Percentiles rank a stretch among this genome's conserved stretches.
Conservation (phyloP, 306 rosid species). For the Quercus ilex region DNA sequence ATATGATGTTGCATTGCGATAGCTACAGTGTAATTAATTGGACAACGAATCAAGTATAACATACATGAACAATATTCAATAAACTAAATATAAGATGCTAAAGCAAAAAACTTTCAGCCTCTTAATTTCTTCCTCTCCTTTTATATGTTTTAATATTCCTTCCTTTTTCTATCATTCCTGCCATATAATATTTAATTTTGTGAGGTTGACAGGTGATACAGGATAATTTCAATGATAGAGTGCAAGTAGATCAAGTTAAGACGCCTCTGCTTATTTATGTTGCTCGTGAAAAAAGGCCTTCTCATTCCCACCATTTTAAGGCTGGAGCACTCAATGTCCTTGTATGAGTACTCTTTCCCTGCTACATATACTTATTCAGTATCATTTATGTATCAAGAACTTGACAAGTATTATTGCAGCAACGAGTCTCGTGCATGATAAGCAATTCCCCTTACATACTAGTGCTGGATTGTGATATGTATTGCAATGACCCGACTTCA, state of each 20-base stretch:
- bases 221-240: conserved; percentile 1
- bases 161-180: too few species aligned
- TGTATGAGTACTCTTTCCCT: conserved; percentile 23
- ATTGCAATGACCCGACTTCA: conserved; percentile 63
- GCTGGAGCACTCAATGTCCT: conserved; percentile 46
- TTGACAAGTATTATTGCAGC: conserved; percentile 39
- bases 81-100: too few species aligned
- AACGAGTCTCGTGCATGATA: conserved; percentile 56
- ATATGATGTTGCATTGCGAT: too few species aligned
- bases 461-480: conserved; percentile 76
- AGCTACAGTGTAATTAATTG: too few species aligned
- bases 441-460: conserved; percentile 69
- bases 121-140: too few species aligned
- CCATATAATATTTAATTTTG: not conserved
- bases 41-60: too few species aligned
- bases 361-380: not conserved
- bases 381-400: not conserved
- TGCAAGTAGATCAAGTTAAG: conserved; percentile 15
- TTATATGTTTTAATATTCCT: too few species aligned
- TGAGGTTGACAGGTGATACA: conserved; percentile 30
- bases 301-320: conserved; percentile 36
- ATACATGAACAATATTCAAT: too few species aligned
- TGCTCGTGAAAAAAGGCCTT: conserved; percentile 37
- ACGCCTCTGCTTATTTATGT: conserved; percentile 53
- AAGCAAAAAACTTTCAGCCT: too few species aligned